Evolutionary conservation across 257 asterid species (phyloP), one percentile per base, ranked within the genome.

Genomic region (Lycium ferocissimum): DNA sequence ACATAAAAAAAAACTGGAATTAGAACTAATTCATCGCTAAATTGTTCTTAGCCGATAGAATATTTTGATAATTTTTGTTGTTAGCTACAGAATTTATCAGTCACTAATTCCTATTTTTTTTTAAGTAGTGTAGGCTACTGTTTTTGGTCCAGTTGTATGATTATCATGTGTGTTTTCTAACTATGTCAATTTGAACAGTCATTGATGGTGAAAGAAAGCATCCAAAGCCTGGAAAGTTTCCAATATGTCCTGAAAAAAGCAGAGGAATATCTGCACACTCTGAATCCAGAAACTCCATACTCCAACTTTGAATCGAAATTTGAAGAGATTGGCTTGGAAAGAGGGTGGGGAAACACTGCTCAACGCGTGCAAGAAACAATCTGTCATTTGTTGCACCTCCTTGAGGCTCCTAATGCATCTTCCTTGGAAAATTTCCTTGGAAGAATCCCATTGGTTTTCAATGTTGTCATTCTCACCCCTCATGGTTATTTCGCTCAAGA

Each of bases 401-500:
- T 89, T 83, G 85, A 85, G 69, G 88, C 88, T 38, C 90, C 87
- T n/a, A 85, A 89, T 37, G 61, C 86, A 2, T 83, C 61, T 82
- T 43, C 87, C 9, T 84, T 89, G 17, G 86, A 87, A 63, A 86
- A 81, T 13, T 89, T 89, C 76, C 88, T 89, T 13, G 91, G 89
- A 9, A 79, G 82, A 62, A 83, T 89, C 40, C 91, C 91, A 56
- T 75, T 83, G 79, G 88, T 89, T 47, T 86, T 89, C 84, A 87
- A 89, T 40, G 89, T 85, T 22, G 89, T 87, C 37, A 85, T 87
- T 66, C 87, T 87, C 22, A 76, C 88, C 22, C 89, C 89, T 3
- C 91, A 89, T 83, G 91, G 91, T 49, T 89, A 89, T 83, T 89
- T 87, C 69, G 91, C 88, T 58, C 91, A 89, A 83, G 91, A 85